Conservation (phyloP, 176 grass and related monocot genomes). For the Juncus effusus region DNA sequence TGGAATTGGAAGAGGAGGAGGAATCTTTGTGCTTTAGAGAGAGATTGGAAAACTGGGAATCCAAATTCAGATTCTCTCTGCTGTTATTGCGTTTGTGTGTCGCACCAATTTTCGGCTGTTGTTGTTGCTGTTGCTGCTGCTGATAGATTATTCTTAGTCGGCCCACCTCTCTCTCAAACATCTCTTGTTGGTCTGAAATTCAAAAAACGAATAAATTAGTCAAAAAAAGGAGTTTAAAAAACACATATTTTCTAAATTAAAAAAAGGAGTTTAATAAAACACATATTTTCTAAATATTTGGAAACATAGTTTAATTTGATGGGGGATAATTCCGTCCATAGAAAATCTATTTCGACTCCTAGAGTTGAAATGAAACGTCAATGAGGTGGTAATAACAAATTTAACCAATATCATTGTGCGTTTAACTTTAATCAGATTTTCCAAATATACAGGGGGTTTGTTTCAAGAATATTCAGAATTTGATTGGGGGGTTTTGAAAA, state of each 20-base stretch:
- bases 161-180: conserved; percentile 87
- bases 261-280: too few relatives aligned
- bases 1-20: conserved; percentile 30
- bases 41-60: conserved; percentile 72
- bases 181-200: conserved; percentile 92
- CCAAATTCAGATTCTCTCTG: conserved; percentile 50
- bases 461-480: too few relatives aligned
- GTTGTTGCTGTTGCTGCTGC: conserved; percentile 41
- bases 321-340: too few relatives aligned
- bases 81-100: conserved; percentile 61
- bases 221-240: background rate
- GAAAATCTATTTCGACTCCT: too few relatives aligned
- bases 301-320: too few relatives aligned
- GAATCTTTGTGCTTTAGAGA: conserved; percentile 87
- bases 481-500: too few relatives aligned
- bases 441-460: too few relatives aligned
- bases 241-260: conserved; percentile 1
- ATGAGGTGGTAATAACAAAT: too few relatives aligned
- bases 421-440: too few relatives aligned
- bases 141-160: conserved; percentile 67
- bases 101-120: conserved; percentile 23
- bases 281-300: too few relatives aligned
- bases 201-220: conserved; percentile 25
- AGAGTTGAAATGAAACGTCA: too few relatives aligned
- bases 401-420: too few relatives aligned